These are phyloP conservation scores for Ceratocystis huliohia DNA, from an alignment of 2,329 filamentous ascomycete species.

Conservation along the genomic window DNA sequence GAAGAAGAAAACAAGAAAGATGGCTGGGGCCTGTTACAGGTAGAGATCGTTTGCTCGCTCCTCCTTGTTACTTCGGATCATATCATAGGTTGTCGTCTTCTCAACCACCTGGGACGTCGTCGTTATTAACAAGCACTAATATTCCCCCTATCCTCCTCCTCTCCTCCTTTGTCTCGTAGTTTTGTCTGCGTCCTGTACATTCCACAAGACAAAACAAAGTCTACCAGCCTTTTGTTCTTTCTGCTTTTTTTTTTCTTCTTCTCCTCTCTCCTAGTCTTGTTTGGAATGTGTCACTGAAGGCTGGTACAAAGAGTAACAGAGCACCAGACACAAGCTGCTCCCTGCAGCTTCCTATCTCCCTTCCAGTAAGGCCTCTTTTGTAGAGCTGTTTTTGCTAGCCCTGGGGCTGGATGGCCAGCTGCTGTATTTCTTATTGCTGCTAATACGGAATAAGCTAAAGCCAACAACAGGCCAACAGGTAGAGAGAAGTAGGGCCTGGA, in stretches of 20 bases:
- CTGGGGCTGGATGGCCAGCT: background rate
- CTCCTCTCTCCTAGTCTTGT: background rate
- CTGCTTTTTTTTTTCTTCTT: no score
- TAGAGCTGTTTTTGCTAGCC: background rate
- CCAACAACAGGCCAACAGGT: background rate
- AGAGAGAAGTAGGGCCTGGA: background rate
- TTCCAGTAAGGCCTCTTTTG: background rate
- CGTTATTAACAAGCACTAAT: background rate
- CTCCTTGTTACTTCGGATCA: background rate
- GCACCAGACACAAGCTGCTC: constrained; percentile 2
- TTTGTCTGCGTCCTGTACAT: background rate
- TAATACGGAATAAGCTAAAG: background rate
- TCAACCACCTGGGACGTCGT: background rate
- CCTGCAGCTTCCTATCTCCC: background rate
- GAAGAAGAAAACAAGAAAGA: background rate
- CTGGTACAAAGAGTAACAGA: constrained; percentile 2
- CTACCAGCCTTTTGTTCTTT: background rate
- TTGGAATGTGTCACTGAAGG: background rate
- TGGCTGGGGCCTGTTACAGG: background rate
- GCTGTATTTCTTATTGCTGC: background rate
- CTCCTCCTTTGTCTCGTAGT: background rate
- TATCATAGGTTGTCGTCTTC: background rate
- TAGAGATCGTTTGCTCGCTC: background rate
- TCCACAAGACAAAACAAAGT: background rate
- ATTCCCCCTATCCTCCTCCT: background rate